Evolutionary conservation across 768 basidiomycete genomes (phyloP).

Genomic region (Gymnopilus junonius): DNA sequence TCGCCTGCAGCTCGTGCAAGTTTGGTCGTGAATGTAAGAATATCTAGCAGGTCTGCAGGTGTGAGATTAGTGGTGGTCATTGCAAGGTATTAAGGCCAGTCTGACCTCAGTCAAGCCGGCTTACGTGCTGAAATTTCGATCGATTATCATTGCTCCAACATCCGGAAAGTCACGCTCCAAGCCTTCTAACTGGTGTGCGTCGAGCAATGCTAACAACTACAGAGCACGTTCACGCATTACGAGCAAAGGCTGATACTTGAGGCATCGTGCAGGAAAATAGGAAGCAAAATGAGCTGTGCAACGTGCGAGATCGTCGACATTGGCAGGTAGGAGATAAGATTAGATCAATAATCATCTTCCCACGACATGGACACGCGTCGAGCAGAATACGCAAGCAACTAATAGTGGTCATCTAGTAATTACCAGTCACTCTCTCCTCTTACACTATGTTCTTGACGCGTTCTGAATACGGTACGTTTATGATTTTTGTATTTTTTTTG

Average conservation of each 20-base stretch:
- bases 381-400: constrained; percentile 35
- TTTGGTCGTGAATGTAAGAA: constrained; percentile 70
- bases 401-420: constrained; percentile 20
- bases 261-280: neutral
- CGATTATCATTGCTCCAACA: constrained; percentile 3
- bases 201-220: neutral
- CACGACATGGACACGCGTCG: constrained; percentile 55
- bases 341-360: constrained; percentile 37
- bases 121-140: constrained; percentile 3
- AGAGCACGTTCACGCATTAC: neutral
- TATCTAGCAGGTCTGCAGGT: constrained; percentile 51
- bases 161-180: neutral
- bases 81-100: neutral
- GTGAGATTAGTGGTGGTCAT: constrained; percentile 43
- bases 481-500: neutral
- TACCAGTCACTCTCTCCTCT: constrained; percentile 26
- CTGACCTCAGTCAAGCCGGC: neutral
- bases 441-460: constrained; percentile 87
- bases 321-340: constrained; percentile 30
- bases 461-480: constrained; percentile 83
- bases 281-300: no score
- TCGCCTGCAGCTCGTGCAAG: constrained; percentile 78
- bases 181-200: neutral
- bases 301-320: no score
- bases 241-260: neutral